Evolutionary conservation across 140 eudicot species (phyloP).

Genomic region (Cichorium intybus): DNA sequence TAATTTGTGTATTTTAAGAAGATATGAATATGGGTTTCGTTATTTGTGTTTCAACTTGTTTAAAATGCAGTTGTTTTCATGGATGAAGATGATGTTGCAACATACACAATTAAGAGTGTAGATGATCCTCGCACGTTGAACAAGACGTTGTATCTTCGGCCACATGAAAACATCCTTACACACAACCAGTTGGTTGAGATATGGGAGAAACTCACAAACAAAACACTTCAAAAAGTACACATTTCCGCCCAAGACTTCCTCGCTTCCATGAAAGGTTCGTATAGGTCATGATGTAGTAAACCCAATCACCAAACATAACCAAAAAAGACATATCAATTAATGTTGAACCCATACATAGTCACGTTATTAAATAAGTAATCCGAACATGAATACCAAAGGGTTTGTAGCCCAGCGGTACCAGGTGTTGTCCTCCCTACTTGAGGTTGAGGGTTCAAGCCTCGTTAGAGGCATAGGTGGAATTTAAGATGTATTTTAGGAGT

Average conservation of each 20-base stretch:
- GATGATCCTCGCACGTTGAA: constrained; percentile 63
- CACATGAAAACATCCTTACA: constrained; percentile 53
- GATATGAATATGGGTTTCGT: neutral
- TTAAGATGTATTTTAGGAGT: no score
- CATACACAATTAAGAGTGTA: constrained; percentile 49
- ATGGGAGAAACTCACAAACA: constrained; percentile 62
- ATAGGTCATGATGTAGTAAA: no score
- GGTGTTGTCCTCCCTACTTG: no score
- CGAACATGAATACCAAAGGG: no score
- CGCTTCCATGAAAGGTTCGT: constrained; percentile 51
- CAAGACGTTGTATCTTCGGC: constrained; percentile 63
- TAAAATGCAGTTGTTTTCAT: constrained; percentile 40
- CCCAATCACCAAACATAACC: no score
- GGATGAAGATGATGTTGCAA: constrained; percentile 80
- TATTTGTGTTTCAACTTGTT: neutral
- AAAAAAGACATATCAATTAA: no score
- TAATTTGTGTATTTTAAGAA: neutral
- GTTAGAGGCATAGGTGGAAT: no score
- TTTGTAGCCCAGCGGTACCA: no score
- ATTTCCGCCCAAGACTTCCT: constrained; percentile 50
- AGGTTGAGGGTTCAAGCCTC: no score
- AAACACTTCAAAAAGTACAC: constrained; percentile 26
- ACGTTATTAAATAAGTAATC: no score
- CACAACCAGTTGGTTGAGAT: constrained; percentile 50
- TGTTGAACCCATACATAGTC: no score